A percentile compares a stretch with the other conserved stretches of the same genome.
phyloP scores from a whole-genome alignment of 495 filamentous ascomycete species.

The Tuber borchii region DNA sequence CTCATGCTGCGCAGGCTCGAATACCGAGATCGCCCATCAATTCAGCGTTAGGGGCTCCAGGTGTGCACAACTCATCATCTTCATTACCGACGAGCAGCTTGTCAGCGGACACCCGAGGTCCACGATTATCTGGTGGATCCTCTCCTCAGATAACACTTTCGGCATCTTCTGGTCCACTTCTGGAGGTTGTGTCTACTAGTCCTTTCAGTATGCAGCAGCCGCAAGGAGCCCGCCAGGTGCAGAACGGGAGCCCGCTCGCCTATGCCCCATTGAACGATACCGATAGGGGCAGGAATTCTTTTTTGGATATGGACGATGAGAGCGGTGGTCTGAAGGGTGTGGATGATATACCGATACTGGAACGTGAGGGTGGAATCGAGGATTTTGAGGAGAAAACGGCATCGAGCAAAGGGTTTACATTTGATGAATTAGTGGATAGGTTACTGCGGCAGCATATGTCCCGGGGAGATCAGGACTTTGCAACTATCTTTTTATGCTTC shows the following conservation, averaged over 20 bases:
- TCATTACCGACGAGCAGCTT: constrained; percentile 16
- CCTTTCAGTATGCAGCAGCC: constrained; percentile 41
- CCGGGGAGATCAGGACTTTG: constrained; percentile 78
- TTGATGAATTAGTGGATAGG: constrained; percentile 84
- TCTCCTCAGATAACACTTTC: constrained; percentile 37
- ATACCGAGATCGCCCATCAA: constrained; percentile 31
- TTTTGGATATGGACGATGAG: constrained; percentile 56
- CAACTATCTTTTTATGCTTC: constrained; percentile 79
- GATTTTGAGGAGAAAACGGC: constrained; percentile 40
- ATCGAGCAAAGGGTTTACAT: constrained; percentile 59
- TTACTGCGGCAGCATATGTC: constrained; percentile 74
- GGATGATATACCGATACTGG: constrained; percentile 57
- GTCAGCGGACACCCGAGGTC: constrained; percentile 16
- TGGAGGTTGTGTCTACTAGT: constrained; percentile 37
- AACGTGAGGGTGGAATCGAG: constrained; percentile 45
- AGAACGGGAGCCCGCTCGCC: constrained; percentile 22
- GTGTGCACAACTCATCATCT: constrained; percentile 18
- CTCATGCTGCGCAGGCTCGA: constrained; percentile 21
- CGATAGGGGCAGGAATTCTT: constrained; percentile 47
- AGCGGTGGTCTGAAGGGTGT: constrained; percentile 50
- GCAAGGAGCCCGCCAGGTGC: constrained; percentile 11
- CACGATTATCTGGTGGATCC: constrained; percentile 18
- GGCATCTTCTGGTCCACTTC: constrained; percentile 27
- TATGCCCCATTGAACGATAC: constrained; percentile 15
- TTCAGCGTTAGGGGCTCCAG: constrained; percentile 23